Evolutionary conservation across 148 eudicot species (phyloP).

Genomic region (Spergularia bocconei): DNA sequence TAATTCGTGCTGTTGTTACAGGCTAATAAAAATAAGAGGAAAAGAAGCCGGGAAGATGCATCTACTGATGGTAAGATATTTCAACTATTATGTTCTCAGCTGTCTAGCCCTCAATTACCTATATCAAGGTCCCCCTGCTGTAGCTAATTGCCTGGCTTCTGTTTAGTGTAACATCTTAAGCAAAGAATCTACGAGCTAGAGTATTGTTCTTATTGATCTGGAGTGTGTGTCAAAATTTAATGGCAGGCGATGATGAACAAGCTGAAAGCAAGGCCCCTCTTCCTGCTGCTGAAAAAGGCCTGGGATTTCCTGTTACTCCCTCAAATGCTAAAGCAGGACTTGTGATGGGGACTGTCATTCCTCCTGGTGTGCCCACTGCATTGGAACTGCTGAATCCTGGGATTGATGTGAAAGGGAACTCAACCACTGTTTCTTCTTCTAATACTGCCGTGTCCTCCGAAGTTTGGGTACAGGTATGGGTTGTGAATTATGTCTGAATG

Average conservation of each 20-base stretch:
- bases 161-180: neutral
- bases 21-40: conserved; percentile 56
- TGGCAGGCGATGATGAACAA: conserved; percentile 45
- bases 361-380: conserved; percentile 39
- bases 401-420: conserved; percentile 33
- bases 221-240: neutral
- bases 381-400: conserved; percentile 50
- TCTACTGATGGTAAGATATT: conserved; percentile 50
- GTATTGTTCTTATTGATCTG: neutral
- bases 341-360: conserved; percentile 31
- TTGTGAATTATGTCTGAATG: neutral
- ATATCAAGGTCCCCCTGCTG: neutral
- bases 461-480: conserved; percentile 66
- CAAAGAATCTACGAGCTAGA: neutral
- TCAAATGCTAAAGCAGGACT: conserved; percentile 36
- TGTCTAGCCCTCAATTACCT: neutral
- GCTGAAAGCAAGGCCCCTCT: conserved; percentile 35
- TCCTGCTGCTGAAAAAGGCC: conserved; percentile 39
- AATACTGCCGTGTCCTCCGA: conserved; percentile 50
- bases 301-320: conserved; percentile 44
- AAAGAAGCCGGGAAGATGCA: conserved; percentile 65
- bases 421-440: conserved; percentile 39
- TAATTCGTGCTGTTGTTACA: conserved; percentile 30
- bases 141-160: neutral
- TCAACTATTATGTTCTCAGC: neutral